Conservation (phyloP, 1,139 yeast species). For the Pichia sp. region DNA sequence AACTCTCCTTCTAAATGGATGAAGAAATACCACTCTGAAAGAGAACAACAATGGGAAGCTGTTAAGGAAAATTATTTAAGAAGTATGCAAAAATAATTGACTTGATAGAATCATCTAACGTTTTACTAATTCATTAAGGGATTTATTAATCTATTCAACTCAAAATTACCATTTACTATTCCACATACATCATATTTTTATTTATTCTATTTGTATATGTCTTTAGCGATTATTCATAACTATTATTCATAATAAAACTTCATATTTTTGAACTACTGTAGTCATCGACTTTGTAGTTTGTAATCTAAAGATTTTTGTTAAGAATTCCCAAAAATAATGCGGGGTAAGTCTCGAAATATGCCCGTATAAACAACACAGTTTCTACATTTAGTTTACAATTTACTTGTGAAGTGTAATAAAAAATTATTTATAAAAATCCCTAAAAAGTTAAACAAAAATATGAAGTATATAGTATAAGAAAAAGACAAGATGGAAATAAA, state of each 20-base stretch:
- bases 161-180: background rate
- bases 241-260: conserved; percentile 5
- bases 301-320: too few relatives aligned
- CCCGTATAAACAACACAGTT: too few relatives aligned
- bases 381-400: too few relatives aligned
- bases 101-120: too few relatives aligned
- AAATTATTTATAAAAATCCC: background rate
- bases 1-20: conserved; percentile 35
- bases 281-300: too few relatives aligned
- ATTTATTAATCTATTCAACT: background rate
- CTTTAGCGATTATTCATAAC: conserved; percentile 1
- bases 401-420: background rate
- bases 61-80: conserved; percentile 59
- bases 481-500: background rate
- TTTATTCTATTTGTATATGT: conserved; percentile 4
- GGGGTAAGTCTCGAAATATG: too few relatives aligned
- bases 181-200: background rate
- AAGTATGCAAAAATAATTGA: conserved; percentile 31
- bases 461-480: background rate
- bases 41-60: conserved; percentile 55
- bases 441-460: background rate
- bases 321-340: too few relatives aligned
- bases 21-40: conserved; percentile 35
- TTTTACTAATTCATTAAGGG: background rate
- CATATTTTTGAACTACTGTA: too few relatives aligned